Evolutionary conservation across 495 filamentous ascomycete genomes (phyloP), one percentile per base, ranked within the genome.

Genomic region (Lasiosphaeria miniovina): DNA sequence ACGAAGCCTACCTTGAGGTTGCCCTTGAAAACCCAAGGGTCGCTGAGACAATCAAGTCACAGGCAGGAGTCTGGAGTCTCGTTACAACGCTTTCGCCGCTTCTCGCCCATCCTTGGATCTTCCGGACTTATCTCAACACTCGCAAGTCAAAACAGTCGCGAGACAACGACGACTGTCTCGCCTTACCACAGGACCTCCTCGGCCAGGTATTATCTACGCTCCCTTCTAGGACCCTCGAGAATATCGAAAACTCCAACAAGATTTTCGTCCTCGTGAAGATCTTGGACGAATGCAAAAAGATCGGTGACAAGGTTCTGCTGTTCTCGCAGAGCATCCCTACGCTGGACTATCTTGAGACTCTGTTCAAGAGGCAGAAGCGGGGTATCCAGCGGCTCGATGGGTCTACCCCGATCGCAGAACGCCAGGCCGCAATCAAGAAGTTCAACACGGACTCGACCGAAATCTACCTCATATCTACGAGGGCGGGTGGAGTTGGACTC

Each of bases 381-480:
- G 71, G 54, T 0, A 87, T 77, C 61, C 67, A 66, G 9, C 82
- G 87, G 36, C 77, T 96, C 9, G 89, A 94, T 72, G 92, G 92
- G 11, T 64, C 52, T 1, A 86, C 85, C 0, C 57, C 64, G 0
- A 75, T 85, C 45, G 48, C 64, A 0, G 74, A 70, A 9, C 82
- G 93, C 4, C 89, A 91, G 66, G 60, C 58, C 0, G 66, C 80
- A 0, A 81, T 83, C 3, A 90, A 89, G 60, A 62, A 68, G 0
- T 96, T 96, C 79, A 93, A 92, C 62, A 68, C 75, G 6, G 66
- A 68, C 12, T 38, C 55, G 2, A 48, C 65, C 3, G 73, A 78
- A 40, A 73, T 96, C 1, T 91, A 89, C 63, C 77, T 96, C 3
- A 90, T 96, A 34, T 96, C 91, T 0, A 96, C 92, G 2, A 82